These are phyloP conservation scores for Akanthomyces muscarius DNA, from an alignment of 2,329 filamentous ascomycete genomes.

Conservation along the genomic window DNA sequence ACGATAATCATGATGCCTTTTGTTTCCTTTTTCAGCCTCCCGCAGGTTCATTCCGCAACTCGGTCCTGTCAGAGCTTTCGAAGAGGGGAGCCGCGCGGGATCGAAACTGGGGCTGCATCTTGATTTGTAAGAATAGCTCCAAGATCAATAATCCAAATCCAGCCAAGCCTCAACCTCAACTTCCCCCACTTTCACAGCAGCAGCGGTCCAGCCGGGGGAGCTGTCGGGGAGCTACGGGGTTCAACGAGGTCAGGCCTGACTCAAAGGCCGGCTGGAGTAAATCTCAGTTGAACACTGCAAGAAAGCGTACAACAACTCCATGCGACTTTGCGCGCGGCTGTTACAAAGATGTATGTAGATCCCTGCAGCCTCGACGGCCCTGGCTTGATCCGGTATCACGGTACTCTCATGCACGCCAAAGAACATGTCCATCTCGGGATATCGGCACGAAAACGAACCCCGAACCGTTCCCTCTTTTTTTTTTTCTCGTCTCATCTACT, in stretches of 20 bases:
- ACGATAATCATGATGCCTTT: neutral
- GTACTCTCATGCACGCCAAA: too few species aligned
- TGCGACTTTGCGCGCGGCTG: neutral
- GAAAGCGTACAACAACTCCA: neutral
- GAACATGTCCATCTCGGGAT: too few species aligned
- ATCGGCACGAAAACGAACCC: too few species aligned
- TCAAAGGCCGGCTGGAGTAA: too few species aligned
- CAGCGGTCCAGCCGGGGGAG: neutral
- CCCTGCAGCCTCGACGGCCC: neutral
- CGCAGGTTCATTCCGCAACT: neutral
- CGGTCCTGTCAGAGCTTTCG: neutral
- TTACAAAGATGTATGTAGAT: neutral
- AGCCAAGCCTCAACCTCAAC: neutral
- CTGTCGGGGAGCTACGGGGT: neutral
- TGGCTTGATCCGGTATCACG: neutral
- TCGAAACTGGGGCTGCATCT: neutral
- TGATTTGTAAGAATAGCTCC: conserved; percentile 10
- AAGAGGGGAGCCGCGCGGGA: neutral
- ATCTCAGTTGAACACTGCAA: neutral
- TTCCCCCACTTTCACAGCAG: neutral
- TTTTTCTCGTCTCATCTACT: too few species aligned
- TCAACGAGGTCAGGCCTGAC: neutral
- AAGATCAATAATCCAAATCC: conserved; percentile 6
- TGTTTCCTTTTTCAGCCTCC: neutral
- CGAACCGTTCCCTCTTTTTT: too few species aligned